Conservation (phyloP, 495 filamentous ascomycete species). For the Pyrenopolyporus hunteri region DNA sequence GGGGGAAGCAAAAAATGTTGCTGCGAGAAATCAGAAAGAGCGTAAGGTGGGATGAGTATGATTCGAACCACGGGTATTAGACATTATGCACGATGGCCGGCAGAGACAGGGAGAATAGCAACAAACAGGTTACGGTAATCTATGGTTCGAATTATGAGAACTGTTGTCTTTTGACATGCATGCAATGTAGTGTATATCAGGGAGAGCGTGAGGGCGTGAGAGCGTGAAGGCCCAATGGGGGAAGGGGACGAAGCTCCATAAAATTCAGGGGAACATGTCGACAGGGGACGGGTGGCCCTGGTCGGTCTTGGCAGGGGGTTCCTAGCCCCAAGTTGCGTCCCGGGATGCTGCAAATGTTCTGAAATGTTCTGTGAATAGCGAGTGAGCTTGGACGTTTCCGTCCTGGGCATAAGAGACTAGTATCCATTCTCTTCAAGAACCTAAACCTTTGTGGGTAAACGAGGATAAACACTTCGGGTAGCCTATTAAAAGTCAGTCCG, state of each 20-base stretch:
- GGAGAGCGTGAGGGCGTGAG: neutral
- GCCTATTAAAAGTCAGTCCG: neutral
- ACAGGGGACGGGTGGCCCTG: constrained; percentile 23
- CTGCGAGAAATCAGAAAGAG: constrained; percentile 5
- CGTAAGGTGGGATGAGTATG: constrained; percentile 27
- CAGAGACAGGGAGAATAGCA: neutral
- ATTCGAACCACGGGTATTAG: constrained; percentile 18
- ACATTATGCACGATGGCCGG: constrained; percentile 24
- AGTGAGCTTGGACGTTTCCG: neutral
- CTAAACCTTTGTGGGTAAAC: neutral
- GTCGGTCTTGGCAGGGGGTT: constrained; percentile 30
- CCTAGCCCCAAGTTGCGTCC: constrained; percentile 14
- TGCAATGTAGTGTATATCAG: neutral
- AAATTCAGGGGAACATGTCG: constrained; percentile 29
- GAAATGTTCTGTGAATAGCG: neutral
- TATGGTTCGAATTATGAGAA: constrained; percentile 23
- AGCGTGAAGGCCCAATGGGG: constrained; percentile 10
- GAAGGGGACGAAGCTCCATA: constrained; percentile 17
- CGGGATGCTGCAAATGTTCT: neutral
- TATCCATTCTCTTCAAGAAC: neutral
- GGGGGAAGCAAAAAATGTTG: constrained; percentile 2
- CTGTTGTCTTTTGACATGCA: constrained; percentile 15
- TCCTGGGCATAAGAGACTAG: too few species aligned
- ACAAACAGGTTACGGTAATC: constrained; percentile 2
- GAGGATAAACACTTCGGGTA: neutral